These are phyloP conservation scores for Fusarium avenaceum DNA, from an alignment of 2,329 filamentous ascomycete genomes.

Conservation along the genomic window DNA sequence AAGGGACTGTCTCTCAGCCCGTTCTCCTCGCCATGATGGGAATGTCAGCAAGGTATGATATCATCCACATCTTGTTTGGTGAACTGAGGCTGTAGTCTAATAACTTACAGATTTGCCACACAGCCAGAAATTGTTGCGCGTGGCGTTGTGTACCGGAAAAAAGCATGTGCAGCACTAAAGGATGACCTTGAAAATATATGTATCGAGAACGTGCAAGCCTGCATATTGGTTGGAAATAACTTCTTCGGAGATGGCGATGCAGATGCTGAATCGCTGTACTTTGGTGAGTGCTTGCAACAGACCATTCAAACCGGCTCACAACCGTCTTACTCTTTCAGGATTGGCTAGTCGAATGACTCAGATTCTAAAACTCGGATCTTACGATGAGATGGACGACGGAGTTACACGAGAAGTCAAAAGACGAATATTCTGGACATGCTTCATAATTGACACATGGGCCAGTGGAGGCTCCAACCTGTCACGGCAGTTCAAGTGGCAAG, in stretches of 20 bases:
- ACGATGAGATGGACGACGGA: constrained; percentile 42
- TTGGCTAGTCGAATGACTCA: constrained; percentile 54
- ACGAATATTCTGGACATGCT: constrained; percentile 54
- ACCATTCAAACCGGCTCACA: no score
- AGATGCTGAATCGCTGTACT: constrained; percentile 53
- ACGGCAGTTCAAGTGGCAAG: constrained; percentile 47
- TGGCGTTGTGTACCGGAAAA: constrained; percentile 33
- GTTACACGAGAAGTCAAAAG: constrained; percentile 50
- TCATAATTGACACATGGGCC: constrained; percentile 54
- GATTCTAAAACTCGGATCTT: constrained; percentile 47
- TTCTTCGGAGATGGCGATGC: constrained; percentile 49
- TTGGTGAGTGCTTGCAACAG: constrained; percentile 39
- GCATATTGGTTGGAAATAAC: constrained; percentile 52
- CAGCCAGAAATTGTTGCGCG: constrained; percentile 29
- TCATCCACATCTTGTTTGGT: neutral
- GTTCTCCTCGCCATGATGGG: constrained; percentile 44
- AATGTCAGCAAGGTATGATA: constrained; percentile 37
- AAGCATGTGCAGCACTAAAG: constrained; percentile 46
- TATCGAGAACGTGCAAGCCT: constrained; percentile 54
- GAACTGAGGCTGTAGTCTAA: neutral
- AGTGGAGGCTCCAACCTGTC: constrained; percentile 50
- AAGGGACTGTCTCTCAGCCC: constrained; percentile 20
- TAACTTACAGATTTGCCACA: constrained; percentile 17
- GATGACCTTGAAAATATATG: constrained; percentile 51
- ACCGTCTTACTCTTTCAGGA: neutral